A percentile compares a stretch with the other conserved stretches of the same genome.
These are phyloP conservation scores for Colletotrichum godetiae DNA, from an alignment of 2,329 filamentous ascomycete species.

Conservation along the genomic window DNA sequence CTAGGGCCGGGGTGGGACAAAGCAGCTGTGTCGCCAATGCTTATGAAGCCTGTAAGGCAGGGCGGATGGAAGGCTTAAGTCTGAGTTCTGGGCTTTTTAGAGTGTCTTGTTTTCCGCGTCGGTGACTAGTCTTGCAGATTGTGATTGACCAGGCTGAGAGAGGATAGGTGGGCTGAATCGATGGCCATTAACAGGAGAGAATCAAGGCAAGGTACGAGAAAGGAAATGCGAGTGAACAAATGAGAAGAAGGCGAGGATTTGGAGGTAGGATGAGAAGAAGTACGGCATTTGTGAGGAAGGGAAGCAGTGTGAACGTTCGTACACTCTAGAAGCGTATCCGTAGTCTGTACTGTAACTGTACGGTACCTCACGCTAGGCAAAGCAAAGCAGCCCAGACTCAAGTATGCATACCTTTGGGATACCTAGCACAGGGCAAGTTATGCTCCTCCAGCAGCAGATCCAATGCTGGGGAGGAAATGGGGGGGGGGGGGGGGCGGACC, in stretches of 20 bases:
- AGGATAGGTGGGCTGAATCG: not conserved
- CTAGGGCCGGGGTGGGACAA: slow-evolving; percentile 26
- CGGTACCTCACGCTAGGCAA: not conserved
- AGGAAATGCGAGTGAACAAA: not conserved
- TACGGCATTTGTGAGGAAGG: not conserved
- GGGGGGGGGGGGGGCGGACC: too few species aligned
- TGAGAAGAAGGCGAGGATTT: not conserved
- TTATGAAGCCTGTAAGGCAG: slow-evolving; percentile 6
- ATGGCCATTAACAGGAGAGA: not conserved
- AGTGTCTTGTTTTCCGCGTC: not conserved
- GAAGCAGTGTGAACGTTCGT: not conserved
- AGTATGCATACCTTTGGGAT: not conserved
- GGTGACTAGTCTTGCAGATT: not conserved
- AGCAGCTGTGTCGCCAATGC: slow-evolving; percentile 26
- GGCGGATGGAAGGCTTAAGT: not conserved
- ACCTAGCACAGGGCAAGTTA: not conserved
- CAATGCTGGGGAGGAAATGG: not conserved
- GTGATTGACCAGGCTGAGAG: not conserved
- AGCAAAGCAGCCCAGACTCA: not conserved
- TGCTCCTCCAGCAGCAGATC: not conserved
- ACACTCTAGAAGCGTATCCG: not conserved
- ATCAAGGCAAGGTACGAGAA: not conserved
- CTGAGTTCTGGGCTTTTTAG: not conserved
- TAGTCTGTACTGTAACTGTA: not conserved
- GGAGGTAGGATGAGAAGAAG: not conserved